phyloP scores from a whole-genome alignment of 2,329 filamentous ascomycete genomes.

The Neophaeococcomyces aloes region DNA sequence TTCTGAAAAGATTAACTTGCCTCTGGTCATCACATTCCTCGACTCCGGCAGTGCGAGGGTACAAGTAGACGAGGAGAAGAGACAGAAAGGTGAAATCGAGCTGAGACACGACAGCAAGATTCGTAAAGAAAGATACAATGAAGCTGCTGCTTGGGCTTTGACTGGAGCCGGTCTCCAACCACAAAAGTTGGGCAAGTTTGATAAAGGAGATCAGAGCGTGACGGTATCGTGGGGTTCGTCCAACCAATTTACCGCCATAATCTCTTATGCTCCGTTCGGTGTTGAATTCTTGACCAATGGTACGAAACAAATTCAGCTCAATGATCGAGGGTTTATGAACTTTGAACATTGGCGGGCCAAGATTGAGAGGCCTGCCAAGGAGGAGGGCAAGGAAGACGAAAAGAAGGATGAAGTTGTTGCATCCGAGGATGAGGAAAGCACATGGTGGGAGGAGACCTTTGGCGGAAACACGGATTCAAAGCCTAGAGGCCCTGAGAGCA shows the following conservation, averaged over 20 bases:
- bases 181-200: slow-evolving; percentile 61
- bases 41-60: slow-evolving; percentile 81
- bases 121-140: slow-evolving; percentile 89
- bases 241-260: slow-evolving; percentile 67
- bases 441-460: slow-evolving; percentile 97
- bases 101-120: slow-evolving; percentile 73
- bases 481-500: slow-evolving; percentile 85
- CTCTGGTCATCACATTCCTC: slow-evolving; percentile 77
- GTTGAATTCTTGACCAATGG: slow-evolving; percentile 82
- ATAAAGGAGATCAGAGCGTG: slow-evolving; percentile 56
- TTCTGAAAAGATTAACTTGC: slow-evolving; percentile 63
- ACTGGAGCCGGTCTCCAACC: slow-evolving; percentile 62
- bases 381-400: slow-evolving; percentile 33
- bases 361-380: slow-evolving; percentile 48
- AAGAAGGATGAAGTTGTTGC: slow-evolving; percentile 31
- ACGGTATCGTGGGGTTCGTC: slow-evolving; percentile 67
- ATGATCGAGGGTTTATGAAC: slow-evolving; percentile 81
- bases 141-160: slow-evolving; percentile 74
- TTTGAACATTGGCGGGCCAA: slow-evolving; percentile 92
- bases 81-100: slow-evolving; percentile 78
- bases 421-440: slow-evolving; percentile 63
- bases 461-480: slow-evolving; percentile 93
- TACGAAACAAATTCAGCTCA: slow-evolving; percentile 72
- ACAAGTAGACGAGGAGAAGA: slow-evolving; percentile 80
- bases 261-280: slow-evolving; percentile 71